Evolutionary conservation across 805 yeast genomes (phyloP).

Genomic region (Pichia phayaonensis): DNA sequence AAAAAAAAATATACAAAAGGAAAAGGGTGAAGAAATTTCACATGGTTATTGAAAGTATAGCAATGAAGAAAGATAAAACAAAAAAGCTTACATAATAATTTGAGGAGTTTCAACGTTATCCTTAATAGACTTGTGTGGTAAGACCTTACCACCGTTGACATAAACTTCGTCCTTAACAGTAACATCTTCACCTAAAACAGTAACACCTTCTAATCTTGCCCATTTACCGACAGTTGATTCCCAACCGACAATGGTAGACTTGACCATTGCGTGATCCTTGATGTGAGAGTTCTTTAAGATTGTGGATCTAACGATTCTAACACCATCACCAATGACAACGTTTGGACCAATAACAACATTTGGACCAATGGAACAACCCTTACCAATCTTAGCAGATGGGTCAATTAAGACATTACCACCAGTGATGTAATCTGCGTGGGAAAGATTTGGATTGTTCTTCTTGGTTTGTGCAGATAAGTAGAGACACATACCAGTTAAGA

Average conservation of each 20-base stretch:
- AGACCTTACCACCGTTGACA: conserved; percentile 98
- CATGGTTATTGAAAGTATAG: neutral
- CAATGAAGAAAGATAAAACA: neutral
- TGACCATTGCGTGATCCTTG: conserved; percentile 96
- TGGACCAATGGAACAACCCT: conserved; percentile 95
- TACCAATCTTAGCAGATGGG: conserved; percentile 89
- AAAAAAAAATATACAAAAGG: neutral
- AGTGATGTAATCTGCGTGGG: conserved; percentile 62
- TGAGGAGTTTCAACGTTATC: conserved; percentile 96
- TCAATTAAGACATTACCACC: conserved; percentile 93
- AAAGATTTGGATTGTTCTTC: conserved; percentile 61
- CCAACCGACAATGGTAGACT: conserved; percentile 98
- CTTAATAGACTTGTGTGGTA: conserved; percentile 96
- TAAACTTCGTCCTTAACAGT: conserved; percentile 97
- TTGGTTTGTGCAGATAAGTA: conserved; percentile 82
- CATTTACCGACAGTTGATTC: conserved; percentile 95
- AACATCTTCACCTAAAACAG: conserved; percentile 98
- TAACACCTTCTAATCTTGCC: conserved; percentile 97
- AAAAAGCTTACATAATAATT: conserved; percentile 75
- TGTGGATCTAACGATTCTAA: conserved; percentile 93
- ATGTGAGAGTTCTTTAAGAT: conserved; percentile 84
- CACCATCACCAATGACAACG: conserved; percentile 95
- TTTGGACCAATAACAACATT: conserved; percentile 97
- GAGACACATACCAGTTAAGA: conserved; percentile 89
- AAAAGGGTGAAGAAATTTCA: neutral